phyloP scores from a whole-genome alignment of 371 early-diverging fungal species.

The Cokeromyces recurvatus region DNA sequence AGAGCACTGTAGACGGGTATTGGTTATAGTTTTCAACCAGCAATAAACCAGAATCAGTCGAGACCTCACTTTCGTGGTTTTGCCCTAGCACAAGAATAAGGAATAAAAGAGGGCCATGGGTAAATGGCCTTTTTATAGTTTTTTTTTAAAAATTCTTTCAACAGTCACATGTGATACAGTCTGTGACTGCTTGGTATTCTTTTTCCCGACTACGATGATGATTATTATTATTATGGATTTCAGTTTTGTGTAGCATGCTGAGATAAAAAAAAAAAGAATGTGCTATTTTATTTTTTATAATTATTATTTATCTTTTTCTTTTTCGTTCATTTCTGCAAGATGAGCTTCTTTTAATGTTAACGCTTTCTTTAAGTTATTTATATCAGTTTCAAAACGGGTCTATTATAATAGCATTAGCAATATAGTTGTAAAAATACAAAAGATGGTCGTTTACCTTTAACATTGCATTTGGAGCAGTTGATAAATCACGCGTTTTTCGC shows the following conservation, averaged over 20 bases:
- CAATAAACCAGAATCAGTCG: constrained; percentile 56
- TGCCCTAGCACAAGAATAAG: constrained; percentile 55
- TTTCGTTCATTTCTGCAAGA: constrained; percentile 41
- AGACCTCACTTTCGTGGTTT: constrained; percentile 54
- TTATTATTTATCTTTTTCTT: constrained; percentile 8
- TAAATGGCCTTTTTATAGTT: constrained; percentile 26
- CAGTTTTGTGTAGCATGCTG: too few species aligned
- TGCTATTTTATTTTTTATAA: too few species aligned
- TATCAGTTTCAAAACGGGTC: constrained; percentile 43
- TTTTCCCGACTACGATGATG: neutral
- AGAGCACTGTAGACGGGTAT: constrained; percentile 48
- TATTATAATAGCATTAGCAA: too few species aligned
- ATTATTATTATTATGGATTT: neutral
- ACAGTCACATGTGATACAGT: too few species aligned
- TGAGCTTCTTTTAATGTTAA: constrained; percentile 42
- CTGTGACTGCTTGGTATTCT: too few species aligned
- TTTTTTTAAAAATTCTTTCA: constrained; percentile 6
- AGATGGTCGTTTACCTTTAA: constrained; percentile 39
- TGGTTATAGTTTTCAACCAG: constrained; percentile 61
- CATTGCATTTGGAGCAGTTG: constrained; percentile 46
- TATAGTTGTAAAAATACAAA: neutral
- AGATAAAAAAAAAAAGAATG: too few species aligned
- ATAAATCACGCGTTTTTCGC: constrained; percentile 33
- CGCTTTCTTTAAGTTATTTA: constrained; percentile 40
- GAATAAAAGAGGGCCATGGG: constrained; percentile 26